phyloP scores from a whole-genome alignment of 192 early-diverging fungal genomes.

The Backusella sp. region DNA sequence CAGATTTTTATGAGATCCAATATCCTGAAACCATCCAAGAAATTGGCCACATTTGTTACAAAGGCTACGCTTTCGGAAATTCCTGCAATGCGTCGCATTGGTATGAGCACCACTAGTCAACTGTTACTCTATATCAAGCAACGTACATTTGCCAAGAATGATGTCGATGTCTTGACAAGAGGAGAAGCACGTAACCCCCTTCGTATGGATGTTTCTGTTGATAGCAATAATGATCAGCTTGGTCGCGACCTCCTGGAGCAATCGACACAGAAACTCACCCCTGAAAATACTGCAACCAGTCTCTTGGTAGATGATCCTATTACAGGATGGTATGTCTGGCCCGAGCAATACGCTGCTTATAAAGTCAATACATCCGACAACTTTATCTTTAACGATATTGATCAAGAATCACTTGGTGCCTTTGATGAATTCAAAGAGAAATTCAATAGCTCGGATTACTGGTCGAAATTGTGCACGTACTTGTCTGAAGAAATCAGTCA shows the following conservation, averaged over 20 bases:
- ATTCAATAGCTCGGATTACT: conserved; percentile 62
- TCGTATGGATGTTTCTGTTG: not conserved
- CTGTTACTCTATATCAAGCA: conserved; percentile 73
- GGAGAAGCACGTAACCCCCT: conserved; percentile 45
- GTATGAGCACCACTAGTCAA: conserved; percentile 55
- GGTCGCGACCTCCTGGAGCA: conserved; percentile 17
- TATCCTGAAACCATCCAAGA: conserved; percentile 46
- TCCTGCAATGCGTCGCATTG: conserved; percentile 67
- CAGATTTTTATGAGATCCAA: conserved; percentile 69
- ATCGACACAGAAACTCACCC: conserved; percentile 22
- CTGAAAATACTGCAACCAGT: conserved; percentile 17
- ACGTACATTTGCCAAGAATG: conserved; percentile 53
- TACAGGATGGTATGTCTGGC: conserved; percentile 85
- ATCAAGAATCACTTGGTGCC: conserved; percentile 54
- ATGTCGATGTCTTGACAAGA: conserved; percentile 42
- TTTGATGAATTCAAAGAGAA: conserved; percentile 51
- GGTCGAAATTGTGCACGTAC: conserved; percentile 62
- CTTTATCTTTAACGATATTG: conserved; percentile 48
- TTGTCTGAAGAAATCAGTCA: conserved; percentile 67
- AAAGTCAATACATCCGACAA: conserved; percentile 25
- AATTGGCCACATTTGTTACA: conserved; percentile 55
- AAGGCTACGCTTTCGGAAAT: conserved; percentile 70
- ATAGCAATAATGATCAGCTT: not conserved
- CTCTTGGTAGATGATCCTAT: conserved; percentile 59
- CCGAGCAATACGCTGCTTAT: conserved; percentile 58